Base-by-base conservation (phyloP, 192 early-diverging fungal genomes). In the Haplosporangium gracile region DNA sequence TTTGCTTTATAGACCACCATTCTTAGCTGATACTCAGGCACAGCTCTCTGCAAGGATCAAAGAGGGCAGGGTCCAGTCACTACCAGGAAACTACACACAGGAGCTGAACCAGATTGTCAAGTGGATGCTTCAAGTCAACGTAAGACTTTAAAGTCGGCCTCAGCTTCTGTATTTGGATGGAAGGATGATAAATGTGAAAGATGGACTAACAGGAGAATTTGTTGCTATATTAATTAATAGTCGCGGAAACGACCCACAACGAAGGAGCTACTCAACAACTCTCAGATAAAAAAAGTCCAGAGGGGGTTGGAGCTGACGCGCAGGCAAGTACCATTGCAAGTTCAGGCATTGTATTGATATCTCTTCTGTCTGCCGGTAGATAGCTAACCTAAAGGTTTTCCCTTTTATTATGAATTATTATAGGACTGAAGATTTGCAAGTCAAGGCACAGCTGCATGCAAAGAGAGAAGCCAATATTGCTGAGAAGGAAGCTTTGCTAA, bases 21-120 rank as follows among this genome's bases (percentile, higher is more conserved):
- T 95, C 75, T 91, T 94, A 70, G 91, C 93, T 1, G 94, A 93
- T 15, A 91, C 93, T 4, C 93, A 95, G 80, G 36, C 86, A 4
- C 83, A 80, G 6, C 87, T 96, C 8, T 89, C 91, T 22, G 79
- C 85, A 24, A 94, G 93, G 79, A 96, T 96, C 55, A 89, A 89
- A 57, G 71, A 77, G 4, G 95, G 95, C 4, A 88, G 82, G 70
- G 76, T 94, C n/a, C 78, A 82, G 29, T 81, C 84, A 39, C 82
- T 96, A 15, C 94, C 95, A 5, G 34, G 75, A 24, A 77, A 80
- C 39, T 92, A 92, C 70, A 88, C 88, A 1, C 71, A 73, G 45
- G 89, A 92, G 22, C 74, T 92, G 18, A 70, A 72, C 38, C 72
- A 84, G 16, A 76, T 92, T 36, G 89, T 94, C n/a, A 77, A 80